Base-by-base conservation (phyloP, 169 alveolate species). In the Plasmodium relictum region DNA sequence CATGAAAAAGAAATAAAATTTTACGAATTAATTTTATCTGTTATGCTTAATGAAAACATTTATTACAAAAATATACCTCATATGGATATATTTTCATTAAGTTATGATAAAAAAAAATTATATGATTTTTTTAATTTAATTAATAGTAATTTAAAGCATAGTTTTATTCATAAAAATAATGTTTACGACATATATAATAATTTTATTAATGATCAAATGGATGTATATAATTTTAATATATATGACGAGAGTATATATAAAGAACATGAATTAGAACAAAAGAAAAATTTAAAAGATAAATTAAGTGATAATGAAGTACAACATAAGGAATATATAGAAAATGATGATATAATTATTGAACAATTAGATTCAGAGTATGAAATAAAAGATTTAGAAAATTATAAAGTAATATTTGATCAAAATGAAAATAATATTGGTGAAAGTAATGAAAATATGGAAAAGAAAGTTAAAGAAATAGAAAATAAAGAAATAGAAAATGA, bases 1-100 rank as follows among this genome's bases (percentile, higher is more conserved):
- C 96, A 94, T 48, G 96, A 92, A 48, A 94, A 94, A 94, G 95
- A 94, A 80, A 88, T 92, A 39, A 86, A 92, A 59, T 94, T 88
- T 89, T 90, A 94, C 62, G 96, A 94, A 70, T 88, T 92, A 45
- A 88, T 92, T 61, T 70, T 94, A 90, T 70, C 93, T 3, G 93
- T 94, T 52, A 91, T 94, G 66, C 24, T 94, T 20, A 89, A 92
- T 56, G 89, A 87, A 65, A 92, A 89, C 14, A 73, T 92, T 7
- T 73, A 88, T 72, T 94, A 94, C 58, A 91, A 92, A 87, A 90
- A 92, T 50, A 94, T 94, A 93, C 96, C 96, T 54, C 83, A 83
- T 68, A 83, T 83, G 91, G 85, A 83, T 18, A 68, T 83, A 39
- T 83, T 83, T 45, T 83, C 91, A 10, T 3, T 83, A 24, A 44